These are phyloP conservation scores for Pugionium cornutum DNA, from an alignment of 345 rosid genomes.

Conservation along the genomic window DNA sequence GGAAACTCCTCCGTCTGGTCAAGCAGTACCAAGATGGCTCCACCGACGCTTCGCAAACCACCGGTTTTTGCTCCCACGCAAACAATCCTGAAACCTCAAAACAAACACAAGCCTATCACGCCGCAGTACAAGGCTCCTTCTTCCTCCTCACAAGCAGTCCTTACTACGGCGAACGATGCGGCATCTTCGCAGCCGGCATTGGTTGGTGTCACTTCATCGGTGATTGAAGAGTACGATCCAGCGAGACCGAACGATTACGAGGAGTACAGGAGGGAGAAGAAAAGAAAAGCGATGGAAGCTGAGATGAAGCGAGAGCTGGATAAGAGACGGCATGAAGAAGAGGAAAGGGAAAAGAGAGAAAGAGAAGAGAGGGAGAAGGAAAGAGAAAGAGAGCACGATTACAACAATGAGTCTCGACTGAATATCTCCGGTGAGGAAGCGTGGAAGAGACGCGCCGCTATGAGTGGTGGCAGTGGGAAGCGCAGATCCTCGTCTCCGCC, in stretches of 20 bases:
- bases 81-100: slow-evolving; percentile 61
- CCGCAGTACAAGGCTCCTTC: slow-evolving; percentile 35
- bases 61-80: slow-evolving; percentile 63
- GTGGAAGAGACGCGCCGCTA: slow-evolving; percentile 90
- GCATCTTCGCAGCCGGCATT: slow-evolving; percentile 61
- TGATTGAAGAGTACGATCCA: slow-evolving; percentile 92
- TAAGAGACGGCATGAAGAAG: slow-evolving; percentile 79
- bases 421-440: slow-evolving; percentile 97
- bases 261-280: slow-evolving; percentile 77
- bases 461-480: slow-evolving; percentile 68
- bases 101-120: slow-evolving; percentile 47
- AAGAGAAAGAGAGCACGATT: slow-evolving; percentile 39
- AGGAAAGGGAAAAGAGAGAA: slow-evolving; percentile 62
- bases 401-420: slow-evolving; percentile 13
- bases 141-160: slow-evolving; percentile 19
- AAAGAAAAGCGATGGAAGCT: slow-evolving; percentile 71
- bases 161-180: slow-evolving; percentile 29
- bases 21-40: slow-evolving; percentile 81
- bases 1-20: slow-evolving; percentile 78
- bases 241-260: slow-evolving; percentile 94
- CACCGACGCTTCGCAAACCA: slow-evolving; percentile 89
- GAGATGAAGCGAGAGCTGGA: slow-evolving; percentile 81
- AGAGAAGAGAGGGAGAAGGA: slow-evolving; percentile 55
- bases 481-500: slow-evolving; percentile 85
- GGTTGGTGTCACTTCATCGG: slow-evolving; percentile 75